Conservation (phyloP, 2,329 filamentous ascomycete species). For the Colletotrichum lini region DNA sequence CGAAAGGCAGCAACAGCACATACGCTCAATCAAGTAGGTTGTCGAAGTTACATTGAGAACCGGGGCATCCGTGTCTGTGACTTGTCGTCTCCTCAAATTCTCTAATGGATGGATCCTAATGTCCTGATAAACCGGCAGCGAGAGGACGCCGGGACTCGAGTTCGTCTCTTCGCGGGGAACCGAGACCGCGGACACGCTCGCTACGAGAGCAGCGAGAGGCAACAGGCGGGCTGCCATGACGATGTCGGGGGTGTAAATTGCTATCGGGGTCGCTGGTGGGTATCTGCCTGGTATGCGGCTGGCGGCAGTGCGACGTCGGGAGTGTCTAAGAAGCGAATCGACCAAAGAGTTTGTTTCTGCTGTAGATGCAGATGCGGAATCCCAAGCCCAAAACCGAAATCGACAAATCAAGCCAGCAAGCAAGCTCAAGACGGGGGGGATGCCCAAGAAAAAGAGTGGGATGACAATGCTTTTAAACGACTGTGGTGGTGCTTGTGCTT, state of each 20-base stretch:
- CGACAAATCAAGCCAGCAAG: slow-evolving; percentile 16
- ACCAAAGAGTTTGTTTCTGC: not conserved
- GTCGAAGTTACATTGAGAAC: slow-evolving; percentile 43
- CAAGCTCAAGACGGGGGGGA: slow-evolving; percentile 8
- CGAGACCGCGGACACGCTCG: slow-evolving; percentile 25
- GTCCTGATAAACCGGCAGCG: slow-evolving; percentile 42
- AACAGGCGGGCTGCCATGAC: slow-evolving; percentile 25
- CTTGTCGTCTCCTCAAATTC: slow-evolving; percentile 38
- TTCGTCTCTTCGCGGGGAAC: slow-evolving; percentile 19
- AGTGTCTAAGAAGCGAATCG: not conserved
- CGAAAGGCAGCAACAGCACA: not conserved
- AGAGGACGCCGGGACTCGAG: slow-evolving; percentile 37
- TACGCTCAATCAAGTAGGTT: slow-evolving; percentile 43
- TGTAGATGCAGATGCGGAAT: slow-evolving; percentile 18
- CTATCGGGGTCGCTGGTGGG: slow-evolving; percentile 4
- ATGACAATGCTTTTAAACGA: slow-evolving; percentile 36
- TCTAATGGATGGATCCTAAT: slow-evolving; percentile 35
- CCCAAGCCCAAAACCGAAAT: slow-evolving; percentile 17
- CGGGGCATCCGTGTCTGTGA: slow-evolving; percentile 35
- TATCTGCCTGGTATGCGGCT: not conserved
- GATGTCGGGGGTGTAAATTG: not conserved
- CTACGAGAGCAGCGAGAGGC: slow-evolving; percentile 28
- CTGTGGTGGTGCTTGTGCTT: slow-evolving; percentile 19
- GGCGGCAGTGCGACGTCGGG: not conserved
- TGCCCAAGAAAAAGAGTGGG: slow-evolving; percentile 32